These are phyloP conservation scores for Thymus mandschuricus DNA, from an alignment of 257 asterid genomes.

Conservation along the genomic window DNA sequence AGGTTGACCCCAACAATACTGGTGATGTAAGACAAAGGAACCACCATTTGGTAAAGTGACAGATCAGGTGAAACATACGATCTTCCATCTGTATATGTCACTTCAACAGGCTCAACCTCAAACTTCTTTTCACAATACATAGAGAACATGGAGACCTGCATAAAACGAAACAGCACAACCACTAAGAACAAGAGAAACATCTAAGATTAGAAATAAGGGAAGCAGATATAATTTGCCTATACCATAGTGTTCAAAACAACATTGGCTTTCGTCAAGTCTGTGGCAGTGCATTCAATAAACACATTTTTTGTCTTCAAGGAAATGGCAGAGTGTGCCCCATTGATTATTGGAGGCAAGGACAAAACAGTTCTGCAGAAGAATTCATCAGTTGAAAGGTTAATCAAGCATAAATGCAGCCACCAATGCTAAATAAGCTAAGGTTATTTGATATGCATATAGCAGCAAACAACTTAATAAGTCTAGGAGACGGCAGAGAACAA, in stretches of 20 bases:
- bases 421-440: slow-evolving; percentile 2
- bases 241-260: slow-evolving; percentile 95
- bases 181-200: slow-evolving; percentile 9
- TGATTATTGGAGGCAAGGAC: slow-evolving; percentile 94
- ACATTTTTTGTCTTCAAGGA: slow-evolving; percentile 80
- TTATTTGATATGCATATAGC: not conserved
- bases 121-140: slow-evolving; percentile 78
- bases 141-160: slow-evolving; percentile 94
- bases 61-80: slow-evolving; percentile 74
- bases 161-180: slow-evolving; percentile 12
- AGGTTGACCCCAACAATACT: slow-evolving; percentile 59
- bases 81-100: slow-evolving; percentile 63
- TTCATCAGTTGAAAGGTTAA: slow-evolving; percentile 3
- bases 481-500: slow-evolving; percentile 32
- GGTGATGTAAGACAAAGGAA: slow-evolving; percentile 73
- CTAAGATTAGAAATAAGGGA: slow-evolving; percentile 15
- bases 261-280: slow-evolving; percentile 90
- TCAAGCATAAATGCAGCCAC: slow-evolving; percentile 17
- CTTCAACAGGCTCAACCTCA: slow-evolving; percentile 93
- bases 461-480: too few relatives aligned
- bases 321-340: slow-evolving; percentile 98
- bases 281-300: slow-evolving; percentile 96
- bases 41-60: slow-evolving; percentile 67
- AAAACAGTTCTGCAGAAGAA: slow-evolving; percentile 81
- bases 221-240: slow-evolving; percentile 23